Percentiles rank a stretch among this genome's conserved stretches.
Conservation (phyloP, 164 flowering plant species). For the Nelumbo lutea region DNA sequence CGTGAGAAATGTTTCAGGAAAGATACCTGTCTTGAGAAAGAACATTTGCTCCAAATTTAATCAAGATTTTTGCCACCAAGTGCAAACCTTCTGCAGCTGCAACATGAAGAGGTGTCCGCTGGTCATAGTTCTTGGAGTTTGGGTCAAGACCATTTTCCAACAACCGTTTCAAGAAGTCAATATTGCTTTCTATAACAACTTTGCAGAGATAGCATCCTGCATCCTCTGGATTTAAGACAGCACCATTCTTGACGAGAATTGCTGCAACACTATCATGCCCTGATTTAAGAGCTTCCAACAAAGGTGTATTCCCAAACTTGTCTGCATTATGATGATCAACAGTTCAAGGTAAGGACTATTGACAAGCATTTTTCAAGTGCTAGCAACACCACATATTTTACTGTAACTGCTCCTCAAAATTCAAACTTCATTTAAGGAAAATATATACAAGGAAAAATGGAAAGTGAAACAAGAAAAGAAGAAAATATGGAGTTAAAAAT, state of each 20-base stretch:
- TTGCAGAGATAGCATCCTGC: slow-evolving; percentile 50
- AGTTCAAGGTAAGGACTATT: not conserved
- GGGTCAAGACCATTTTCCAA: slow-evolving; percentile 50
- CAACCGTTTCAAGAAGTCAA: slow-evolving; percentile 37
- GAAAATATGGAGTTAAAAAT: not conserved
- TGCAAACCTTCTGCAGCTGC: slow-evolving; percentile 58
- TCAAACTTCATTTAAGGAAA: not conserved
- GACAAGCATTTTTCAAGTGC: not conserved
- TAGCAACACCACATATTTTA: not conserved
- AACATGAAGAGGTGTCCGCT: slow-evolving; percentile 55
- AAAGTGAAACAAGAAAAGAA: not conserved
- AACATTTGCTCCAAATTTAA: slow-evolving; percentile 53
- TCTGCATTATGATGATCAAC: slow-evolving; percentile 22
- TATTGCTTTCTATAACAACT: slow-evolving; percentile 37
- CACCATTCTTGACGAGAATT: slow-evolving; percentile 41
- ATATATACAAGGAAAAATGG: not conserved
- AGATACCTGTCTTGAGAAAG: slow-evolving; percentile 45
- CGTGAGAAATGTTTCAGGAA: not conserved
- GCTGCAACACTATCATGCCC: slow-evolving; percentile 51
- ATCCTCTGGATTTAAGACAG: slow-evolving; percentile 33
- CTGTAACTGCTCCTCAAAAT: not conserved
- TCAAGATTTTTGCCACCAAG: slow-evolving; percentile 31
- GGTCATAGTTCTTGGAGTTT: slow-evolving; percentile 51
- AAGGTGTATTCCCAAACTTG: slow-evolving; percentile 53
- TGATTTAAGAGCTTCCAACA: slow-evolving; percentile 57